Conservation (phyloP, 257 asterid genomes). For the Primulina tabacum region DNA sequence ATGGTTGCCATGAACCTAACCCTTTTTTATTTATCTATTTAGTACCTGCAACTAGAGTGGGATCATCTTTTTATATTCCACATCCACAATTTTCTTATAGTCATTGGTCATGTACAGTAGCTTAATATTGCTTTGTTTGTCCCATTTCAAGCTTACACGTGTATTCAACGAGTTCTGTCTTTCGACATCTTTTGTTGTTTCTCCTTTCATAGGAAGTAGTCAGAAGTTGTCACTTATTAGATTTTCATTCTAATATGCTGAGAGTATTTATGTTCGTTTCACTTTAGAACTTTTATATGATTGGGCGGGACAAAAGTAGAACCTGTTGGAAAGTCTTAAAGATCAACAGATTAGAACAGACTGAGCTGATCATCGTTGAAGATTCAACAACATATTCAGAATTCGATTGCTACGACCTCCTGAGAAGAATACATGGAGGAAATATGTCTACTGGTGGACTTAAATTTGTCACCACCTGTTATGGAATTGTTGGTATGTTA, state of each 20-base stretch:
- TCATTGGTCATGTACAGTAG: neutral
- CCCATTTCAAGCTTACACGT: neutral
- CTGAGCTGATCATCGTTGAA: slow-evolving; percentile 62
- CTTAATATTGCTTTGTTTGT: neutral
- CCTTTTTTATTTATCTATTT: too few species aligned
- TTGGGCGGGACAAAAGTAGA: slow-evolving; percentile 74
- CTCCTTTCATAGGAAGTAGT: neutral
- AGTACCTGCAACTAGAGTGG: neutral
- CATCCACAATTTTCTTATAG: neutral
- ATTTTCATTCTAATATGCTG: neutral
- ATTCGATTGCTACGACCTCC: slow-evolving; percentile 63
- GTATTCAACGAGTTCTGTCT: neutral
- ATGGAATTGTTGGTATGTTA: slow-evolving; percentile 82
- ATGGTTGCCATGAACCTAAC: neutral
- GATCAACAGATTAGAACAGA: slow-evolving; percentile 68
- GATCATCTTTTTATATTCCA: neutral
- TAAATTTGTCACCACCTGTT: slow-evolving; percentile 74
- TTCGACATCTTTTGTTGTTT: neutral
- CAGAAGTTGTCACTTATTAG: neutral
- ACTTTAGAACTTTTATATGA: slow-evolving; percentile 74
- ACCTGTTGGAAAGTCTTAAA: slow-evolving; percentile 79
- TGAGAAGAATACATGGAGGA: slow-evolving; percentile 72
- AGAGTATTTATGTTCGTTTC: slow-evolving; percentile 7
- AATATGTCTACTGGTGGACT: slow-evolving; percentile 84
- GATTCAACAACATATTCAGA: slow-evolving; percentile 71